Conservation (phyloP, 305 asterid species). For the Fraxinus xanthoxyloides region DNA sequence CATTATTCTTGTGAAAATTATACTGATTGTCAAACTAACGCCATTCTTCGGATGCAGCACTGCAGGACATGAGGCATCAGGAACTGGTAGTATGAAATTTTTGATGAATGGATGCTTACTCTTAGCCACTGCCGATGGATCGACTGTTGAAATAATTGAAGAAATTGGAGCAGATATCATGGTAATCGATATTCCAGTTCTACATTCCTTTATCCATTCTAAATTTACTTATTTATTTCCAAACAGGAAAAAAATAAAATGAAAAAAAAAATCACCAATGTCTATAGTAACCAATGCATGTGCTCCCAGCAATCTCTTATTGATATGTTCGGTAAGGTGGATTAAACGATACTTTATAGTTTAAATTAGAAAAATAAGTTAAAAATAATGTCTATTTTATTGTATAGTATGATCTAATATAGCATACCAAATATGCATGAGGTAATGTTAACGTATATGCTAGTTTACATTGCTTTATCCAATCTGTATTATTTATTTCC, state of each 20-base stretch:
- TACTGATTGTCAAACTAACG: background rate
- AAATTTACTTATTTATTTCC: background rate
- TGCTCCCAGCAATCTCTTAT: background rate
- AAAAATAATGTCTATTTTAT: background rate
- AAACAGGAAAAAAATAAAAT: too few relatives aligned
- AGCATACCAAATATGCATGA: background rate
- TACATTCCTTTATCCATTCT: background rate
- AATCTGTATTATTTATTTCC: background rate
- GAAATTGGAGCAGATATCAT: slow-evolving; percentile 53
- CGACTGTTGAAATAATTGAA: slow-evolving; percentile 44
- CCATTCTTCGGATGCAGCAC: slow-evolving; percentile 30
- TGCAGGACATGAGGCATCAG: slow-evolving; percentile 60
- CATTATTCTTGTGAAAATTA: background rate
- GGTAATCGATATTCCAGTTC: slow-evolving; percentile 26
- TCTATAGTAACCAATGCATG: background rate
- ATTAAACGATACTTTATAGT: background rate
- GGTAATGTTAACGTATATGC: background rate
- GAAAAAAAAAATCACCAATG: background rate
- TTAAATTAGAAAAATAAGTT: background rate
- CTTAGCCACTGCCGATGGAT: slow-evolving; percentile 55
- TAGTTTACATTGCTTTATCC: background rate
- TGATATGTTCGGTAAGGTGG: background rate
- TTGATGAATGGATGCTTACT: slow-evolving; percentile 56
- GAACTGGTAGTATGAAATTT: slow-evolving; percentile 57
- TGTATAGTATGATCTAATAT: background rate